A percentile compares a stretch with the other conserved stretches of the same genome.
These are phyloP conservation scores for Fusarium kyushuense DNA, from an alignment of 2,329 filamentous ascomycete species.

Conservation along the genomic window DNA sequence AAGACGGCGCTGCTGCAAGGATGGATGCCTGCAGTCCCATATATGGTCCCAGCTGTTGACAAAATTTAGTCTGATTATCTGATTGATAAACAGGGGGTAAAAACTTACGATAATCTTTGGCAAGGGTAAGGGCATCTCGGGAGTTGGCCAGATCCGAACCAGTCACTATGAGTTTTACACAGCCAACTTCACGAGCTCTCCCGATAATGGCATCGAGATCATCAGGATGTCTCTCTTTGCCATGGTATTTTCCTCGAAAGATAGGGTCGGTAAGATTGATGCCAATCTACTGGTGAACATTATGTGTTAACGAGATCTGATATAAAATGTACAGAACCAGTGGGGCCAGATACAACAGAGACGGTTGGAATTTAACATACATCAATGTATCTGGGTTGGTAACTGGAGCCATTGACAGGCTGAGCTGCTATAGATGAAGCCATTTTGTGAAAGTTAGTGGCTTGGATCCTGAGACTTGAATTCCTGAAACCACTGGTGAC, in stretches of 20 bases:
- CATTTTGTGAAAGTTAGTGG: slow-evolving; percentile 44
- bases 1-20: slow-evolving; percentile 89
- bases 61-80: slow-evolving; percentile 10
- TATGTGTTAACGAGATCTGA: slow-evolving; percentile 38
- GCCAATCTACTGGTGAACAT: slow-evolving; percentile 71
- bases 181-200: slow-evolving; percentile 82
- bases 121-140: slow-evolving; percentile 77
- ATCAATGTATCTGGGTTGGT: slow-evolving; percentile 70
- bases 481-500: slow-evolving; percentile 9
- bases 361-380: slow-evolving; percentile 55
- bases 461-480: slow-evolving; percentile 10
- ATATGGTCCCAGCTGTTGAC: slow-evolving; percentile 78
- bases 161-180: slow-evolving; percentile 90
- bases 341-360: slow-evolving; percentile 14
- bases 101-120: slow-evolving; percentile 77
- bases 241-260: slow-evolving; percentile 86
- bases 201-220: slow-evolving; percentile 83
- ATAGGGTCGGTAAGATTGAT: slow-evolving; percentile 97
- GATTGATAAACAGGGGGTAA: slow-evolving; percentile 12
- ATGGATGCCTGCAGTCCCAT: slow-evolving; percentile 92
- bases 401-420: slow-evolving; percentile 36
- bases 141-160: slow-evolving; percentile 88
- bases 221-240: slow-evolving; percentile 78
- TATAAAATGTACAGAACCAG: slow-evolving; percentile 12
- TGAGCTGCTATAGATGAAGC: slow-evolving; percentile 43